phyloP scores from a whole-genome alignment of 805 yeast species.

The Candida saitoana region DNA sequence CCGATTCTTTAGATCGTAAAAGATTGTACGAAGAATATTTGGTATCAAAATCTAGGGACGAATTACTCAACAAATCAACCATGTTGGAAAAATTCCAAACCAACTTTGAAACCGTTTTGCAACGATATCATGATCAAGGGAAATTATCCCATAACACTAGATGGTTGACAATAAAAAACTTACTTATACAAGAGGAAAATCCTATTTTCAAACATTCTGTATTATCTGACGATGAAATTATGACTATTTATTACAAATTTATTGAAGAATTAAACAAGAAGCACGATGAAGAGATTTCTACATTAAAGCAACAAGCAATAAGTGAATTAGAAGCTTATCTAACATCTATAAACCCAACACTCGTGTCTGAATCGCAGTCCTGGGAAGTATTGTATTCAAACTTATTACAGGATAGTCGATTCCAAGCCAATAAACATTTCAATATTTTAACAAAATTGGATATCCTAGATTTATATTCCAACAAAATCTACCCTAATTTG shows the following conservation, averaged over 20 bases:
- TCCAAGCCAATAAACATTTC: slow-evolving; percentile 57
- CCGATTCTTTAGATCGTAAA: slow-evolving; percentile 58
- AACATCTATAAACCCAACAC: slow-evolving; percentile 27
- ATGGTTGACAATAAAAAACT: slow-evolving; percentile 56
- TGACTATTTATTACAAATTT: slow-evolving; percentile 50
- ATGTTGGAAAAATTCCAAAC: slow-evolving; percentile 52
- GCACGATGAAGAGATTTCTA: slow-evolving; percentile 19
- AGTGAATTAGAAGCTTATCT: slow-evolving; percentile 51
- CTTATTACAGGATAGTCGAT: slow-evolving; percentile 46
- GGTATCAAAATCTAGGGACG: slow-evolving; percentile 37
- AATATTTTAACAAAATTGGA: slow-evolving; percentile 53
- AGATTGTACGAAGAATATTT: slow-evolving; percentile 63
- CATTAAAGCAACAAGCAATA: slow-evolving; percentile 45
- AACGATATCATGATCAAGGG: slow-evolving; percentile 24
- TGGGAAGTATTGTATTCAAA: slow-evolving; percentile 39
- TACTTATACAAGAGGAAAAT: slow-evolving; percentile 53
- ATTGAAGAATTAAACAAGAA: slow-evolving; percentile 35
- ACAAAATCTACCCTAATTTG: slow-evolving; percentile 27
- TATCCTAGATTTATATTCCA: slow-evolving; percentile 49
- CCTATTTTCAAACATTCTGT: slow-evolving; percentile 61
- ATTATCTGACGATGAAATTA: slow-evolving; percentile 54
- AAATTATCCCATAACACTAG: slow-evolving; percentile 54
- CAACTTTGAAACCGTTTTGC: slow-evolving; percentile 49
- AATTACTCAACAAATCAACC: slow-evolving; percentile 48
- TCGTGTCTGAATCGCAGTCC: slow-evolving; percentile 20